These are phyloP conservation scores for Cladophialophora carrionii DNA, from an alignment of 2,329 filamentous ascomycete genomes.

Conservation along the genomic window DNA sequence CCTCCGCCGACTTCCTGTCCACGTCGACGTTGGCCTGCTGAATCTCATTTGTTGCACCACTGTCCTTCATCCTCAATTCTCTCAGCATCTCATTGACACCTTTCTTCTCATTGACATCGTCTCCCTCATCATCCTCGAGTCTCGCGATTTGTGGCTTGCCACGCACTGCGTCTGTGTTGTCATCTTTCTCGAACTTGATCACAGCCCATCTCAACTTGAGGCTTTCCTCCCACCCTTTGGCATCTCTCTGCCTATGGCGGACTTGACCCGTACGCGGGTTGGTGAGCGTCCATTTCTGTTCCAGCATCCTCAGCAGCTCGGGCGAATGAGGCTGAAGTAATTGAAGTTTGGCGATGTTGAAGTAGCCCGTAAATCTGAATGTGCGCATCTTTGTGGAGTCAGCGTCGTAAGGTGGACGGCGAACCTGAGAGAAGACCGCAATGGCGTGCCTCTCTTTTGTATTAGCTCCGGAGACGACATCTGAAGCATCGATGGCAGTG, in stretches of 20 bases:
- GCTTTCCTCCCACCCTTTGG: constrained; percentile 25
- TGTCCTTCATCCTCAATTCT: constrained; percentile 28
- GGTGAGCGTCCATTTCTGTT: constrained; percentile 30
- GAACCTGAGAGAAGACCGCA: constrained; percentile 26
- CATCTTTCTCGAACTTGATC: constrained; percentile 32
- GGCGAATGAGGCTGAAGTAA: constrained; percentile 30
- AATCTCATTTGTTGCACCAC: constrained; percentile 7
- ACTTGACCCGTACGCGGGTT: constrained; percentile 13
- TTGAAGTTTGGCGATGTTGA: constrained; percentile 17
- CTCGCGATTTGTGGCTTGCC: constrained; percentile 16
- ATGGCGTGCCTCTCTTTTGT: constrained; percentile 1
- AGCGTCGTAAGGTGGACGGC: neutral
- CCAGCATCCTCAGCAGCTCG: constrained; percentile 31
- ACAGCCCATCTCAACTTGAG: constrained; percentile 32
- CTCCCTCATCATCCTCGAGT: constrained; percentile 12
- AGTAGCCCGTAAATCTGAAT: constrained; percentile 30
- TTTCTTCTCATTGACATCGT: constrained; percentile 12
- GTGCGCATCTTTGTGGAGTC: neutral
- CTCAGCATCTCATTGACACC: constrained; percentile 33
- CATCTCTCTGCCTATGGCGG: constrained; percentile 17
- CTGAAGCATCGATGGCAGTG: neutral
- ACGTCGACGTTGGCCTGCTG: neutral
- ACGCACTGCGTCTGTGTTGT: neutral
- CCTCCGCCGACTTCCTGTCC: neutral
- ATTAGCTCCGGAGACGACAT: neutral